Evolutionary conservation across 345 rosid species (phyloP).

Genomic region (Sisymbrium irio): DNA sequence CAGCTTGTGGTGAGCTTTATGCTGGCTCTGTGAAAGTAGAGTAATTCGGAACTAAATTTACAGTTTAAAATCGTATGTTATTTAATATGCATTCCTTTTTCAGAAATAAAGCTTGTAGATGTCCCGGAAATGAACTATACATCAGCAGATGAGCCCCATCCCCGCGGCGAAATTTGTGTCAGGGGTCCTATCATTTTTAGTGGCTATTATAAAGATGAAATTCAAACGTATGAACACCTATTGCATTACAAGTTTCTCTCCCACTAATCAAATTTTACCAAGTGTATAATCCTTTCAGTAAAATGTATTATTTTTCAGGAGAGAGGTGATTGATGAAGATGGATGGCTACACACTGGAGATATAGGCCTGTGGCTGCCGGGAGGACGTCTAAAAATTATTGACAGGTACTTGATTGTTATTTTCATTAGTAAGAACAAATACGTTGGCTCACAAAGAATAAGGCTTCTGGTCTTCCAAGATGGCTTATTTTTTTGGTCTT

Average conservation of each 20-base stretch:
- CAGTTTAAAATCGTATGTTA: background rate
- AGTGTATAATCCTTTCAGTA: background rate
- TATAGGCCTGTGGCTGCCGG: constrained; percentile 83
- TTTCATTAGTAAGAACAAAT: constrained; percentile 8
- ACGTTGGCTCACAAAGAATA: background rate
- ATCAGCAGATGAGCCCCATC: constrained; percentile 78
- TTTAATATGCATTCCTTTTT: constrained; percentile 12
- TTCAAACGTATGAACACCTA: constrained; percentile 61
- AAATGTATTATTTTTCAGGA: constrained; percentile 48
- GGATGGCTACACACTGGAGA: constrained; percentile 99
- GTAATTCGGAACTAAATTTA: background rate
- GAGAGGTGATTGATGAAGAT: constrained; percentile 83
- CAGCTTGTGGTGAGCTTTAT: constrained; percentile 79
- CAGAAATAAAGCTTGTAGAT: constrained; percentile 96
- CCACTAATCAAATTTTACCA: background rate
- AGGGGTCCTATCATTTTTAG: constrained; percentile 85
- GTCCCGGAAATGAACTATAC: constrained; percentile 97
- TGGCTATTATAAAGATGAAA: constrained; percentile 92
- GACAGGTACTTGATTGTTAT: constrained; percentile 56
- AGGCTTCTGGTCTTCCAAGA: background rate
- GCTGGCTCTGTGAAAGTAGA: constrained; percentile 5
- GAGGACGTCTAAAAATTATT: constrained; percentile 93
- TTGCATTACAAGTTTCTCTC: constrained; percentile 3
- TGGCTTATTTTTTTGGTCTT: background rate
- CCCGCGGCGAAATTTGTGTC: constrained; percentile 97